Evolutionary conservation across 2,329 filamentous ascomycete species (phyloP).

Genomic region (Cytospora leucostoma): DNA sequence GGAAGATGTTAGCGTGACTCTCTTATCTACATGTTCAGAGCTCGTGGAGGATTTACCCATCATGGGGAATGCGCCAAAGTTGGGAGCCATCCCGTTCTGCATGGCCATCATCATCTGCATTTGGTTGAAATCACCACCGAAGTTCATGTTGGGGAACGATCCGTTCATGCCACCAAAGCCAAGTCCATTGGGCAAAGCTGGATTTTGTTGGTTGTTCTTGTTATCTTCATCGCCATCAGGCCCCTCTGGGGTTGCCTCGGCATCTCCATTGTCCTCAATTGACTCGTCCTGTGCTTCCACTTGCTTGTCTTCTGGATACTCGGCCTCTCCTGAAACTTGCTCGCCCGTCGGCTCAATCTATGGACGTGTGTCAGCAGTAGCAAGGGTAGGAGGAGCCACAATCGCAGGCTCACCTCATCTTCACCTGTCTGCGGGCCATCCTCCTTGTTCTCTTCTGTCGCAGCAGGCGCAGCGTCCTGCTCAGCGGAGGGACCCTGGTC

Average conservation of each 20-base stretch:
- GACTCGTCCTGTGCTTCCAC: constrained; percentile 15
- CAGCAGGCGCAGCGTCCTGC: constrained; percentile 17
- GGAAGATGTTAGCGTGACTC: constrained; percentile 35
- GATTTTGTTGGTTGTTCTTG: constrained; percentile 33
- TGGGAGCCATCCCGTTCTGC: constrained; percentile 65
- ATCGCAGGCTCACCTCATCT: constrained; percentile 21
- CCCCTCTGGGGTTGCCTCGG: constrained; percentile 34
- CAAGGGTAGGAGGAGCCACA: too few species aligned
- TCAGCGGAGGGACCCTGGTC: constrained; percentile 2
- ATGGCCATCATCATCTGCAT: constrained; percentile 82
- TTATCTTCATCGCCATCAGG: constrained; percentile 37
- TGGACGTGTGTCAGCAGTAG: neutral
- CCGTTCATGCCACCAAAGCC: constrained; percentile 46
- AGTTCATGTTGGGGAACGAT: constrained; percentile 61
- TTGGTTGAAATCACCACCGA: constrained; percentile 64
- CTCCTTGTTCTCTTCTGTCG: constrained; percentile 11
- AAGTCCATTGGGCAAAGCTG: constrained; percentile 35
- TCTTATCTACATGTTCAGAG: neutral
- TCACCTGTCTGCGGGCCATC: constrained; percentile 15
- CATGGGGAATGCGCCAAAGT: constrained; percentile 67
- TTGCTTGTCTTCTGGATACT: constrained; percentile 26
- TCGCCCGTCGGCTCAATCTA: constrained; percentile 11
- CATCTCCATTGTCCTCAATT: constrained; percentile 24
- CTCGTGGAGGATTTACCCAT: constrained; percentile 71
- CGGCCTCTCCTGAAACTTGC: constrained; percentile 18